Percentiles rank a stretch among this genome's conserved stretches.
Conservation (phyloP, 108 stramenopile species). For the Nannochloropsis salina region DNA sequence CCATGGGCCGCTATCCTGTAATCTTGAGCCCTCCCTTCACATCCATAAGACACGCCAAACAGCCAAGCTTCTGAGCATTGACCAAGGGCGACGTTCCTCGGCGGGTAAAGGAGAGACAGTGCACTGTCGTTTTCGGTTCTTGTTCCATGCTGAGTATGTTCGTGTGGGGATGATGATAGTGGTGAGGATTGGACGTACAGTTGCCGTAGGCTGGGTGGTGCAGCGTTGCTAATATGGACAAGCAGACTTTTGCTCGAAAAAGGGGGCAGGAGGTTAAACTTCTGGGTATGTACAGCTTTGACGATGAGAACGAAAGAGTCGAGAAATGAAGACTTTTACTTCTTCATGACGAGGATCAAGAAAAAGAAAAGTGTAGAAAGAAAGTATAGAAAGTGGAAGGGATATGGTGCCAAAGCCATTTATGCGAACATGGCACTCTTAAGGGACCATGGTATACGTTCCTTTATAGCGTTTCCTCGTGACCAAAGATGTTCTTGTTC, state of each 20-base stretch:
- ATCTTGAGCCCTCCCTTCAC: not conserved
- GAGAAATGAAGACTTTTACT: not conserved
- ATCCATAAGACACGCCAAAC: slow-evolving; percentile 3
- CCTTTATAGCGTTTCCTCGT: no score
- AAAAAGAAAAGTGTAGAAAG: no score
- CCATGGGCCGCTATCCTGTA: not conserved
- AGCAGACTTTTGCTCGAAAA: not conserved
- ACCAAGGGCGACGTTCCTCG: not conserved
- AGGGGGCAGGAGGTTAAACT: not conserved
- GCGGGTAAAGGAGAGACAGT: not conserved
- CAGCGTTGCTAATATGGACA: not conserved
- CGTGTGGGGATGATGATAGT: not conserved
- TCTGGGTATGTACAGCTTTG: not conserved
- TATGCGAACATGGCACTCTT: no score
- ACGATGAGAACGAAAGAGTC: not conserved
- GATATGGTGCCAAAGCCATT: no score
- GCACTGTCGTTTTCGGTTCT: not conserved
- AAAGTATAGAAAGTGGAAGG: no score
- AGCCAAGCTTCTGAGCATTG: not conserved
- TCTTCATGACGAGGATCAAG: no score
- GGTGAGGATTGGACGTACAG: not conserved
- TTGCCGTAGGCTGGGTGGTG: not conserved
- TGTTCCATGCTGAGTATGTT: slow-evolving; percentile 12
- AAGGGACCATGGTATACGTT: no score
- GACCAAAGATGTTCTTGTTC: no score